Evolutionary conservation across 208 protist species (phyloP).

Genomic region (Vickermania spadyakhi): DNA sequence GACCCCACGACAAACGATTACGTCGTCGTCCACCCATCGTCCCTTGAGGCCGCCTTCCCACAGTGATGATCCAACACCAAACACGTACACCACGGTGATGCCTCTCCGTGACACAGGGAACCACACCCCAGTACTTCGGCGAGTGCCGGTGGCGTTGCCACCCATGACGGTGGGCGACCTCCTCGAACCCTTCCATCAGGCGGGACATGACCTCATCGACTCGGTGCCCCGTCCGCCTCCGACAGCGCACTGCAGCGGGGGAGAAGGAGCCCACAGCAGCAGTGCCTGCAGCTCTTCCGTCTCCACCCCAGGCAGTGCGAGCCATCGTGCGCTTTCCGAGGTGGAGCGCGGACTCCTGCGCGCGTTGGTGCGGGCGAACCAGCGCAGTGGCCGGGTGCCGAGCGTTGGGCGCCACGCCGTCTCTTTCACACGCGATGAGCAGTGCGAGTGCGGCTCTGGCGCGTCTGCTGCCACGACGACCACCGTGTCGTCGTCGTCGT

Average conservation of each 20-base stretch:
- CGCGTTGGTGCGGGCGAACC: not conserved
- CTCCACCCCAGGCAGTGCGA: not conserved
- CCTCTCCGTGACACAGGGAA: not conserved
- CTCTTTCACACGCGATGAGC: too few species aligned
- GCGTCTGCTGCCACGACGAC: too few species aligned
- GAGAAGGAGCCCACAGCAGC: too few species aligned
- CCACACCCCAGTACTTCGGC: not conserved
- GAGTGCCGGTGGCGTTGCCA: not conserved
- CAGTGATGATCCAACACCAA: too few species aligned
- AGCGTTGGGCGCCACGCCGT: too few species aligned
- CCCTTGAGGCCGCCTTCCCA: too few species aligned
- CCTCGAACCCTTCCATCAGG: too few species aligned
- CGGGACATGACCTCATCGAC: too few species aligned
- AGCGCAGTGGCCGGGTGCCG: not conserved
- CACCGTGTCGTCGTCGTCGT: too few species aligned
- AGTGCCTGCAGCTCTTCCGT: not conserved
- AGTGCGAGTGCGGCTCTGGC: too few species aligned
- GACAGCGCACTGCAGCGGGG: too few species aligned
- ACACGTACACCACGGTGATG: not conserved
- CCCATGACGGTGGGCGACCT: not conserved
- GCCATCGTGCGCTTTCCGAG: not conserved
- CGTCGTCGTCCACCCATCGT: not conserved
- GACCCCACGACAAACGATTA: not conserved
- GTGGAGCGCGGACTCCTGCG: not conserved
- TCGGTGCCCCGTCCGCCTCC: not conserved